Conservation (phyloP, 1,284 basidiomycete species). For the Fomitopsis pinicola region DNA sequence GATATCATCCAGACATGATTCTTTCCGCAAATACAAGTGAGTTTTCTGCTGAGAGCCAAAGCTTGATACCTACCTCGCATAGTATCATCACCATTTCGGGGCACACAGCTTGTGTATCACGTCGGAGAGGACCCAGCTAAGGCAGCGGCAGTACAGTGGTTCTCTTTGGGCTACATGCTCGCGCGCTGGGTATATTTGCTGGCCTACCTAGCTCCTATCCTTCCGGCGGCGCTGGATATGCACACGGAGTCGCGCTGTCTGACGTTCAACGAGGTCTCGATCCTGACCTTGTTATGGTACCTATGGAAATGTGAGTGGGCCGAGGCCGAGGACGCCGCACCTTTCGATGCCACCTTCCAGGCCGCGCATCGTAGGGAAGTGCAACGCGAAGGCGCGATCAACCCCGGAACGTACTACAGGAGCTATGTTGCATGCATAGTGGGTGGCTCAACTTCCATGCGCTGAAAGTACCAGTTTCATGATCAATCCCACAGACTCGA, state of each 20-base stretch:
- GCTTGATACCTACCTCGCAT: neutral
- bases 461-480: neutral
- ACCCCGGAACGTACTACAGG: conserved; percentile 39
- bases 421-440: conserved; percentile 41
- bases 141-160: conserved; percentile 36
- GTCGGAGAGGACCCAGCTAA: conserved; percentile 40
- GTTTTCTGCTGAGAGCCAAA: conserved; percentile 3
- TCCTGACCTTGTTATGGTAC: conserved; percentile 31
- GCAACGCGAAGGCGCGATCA: conserved; percentile 31
- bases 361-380: conserved; percentile 42
- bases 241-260: conserved; percentile 40
- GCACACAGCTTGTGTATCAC: conserved; percentile 43
- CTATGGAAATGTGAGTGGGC: conserved; percentile 49
- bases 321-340: conserved; percentile 40
- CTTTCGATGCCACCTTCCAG: conserved; percentile 46
- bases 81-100: conserved; percentile 48
- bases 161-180: conserved; percentile 38
- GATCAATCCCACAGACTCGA: neutral
- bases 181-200: conserved; percentile 37
- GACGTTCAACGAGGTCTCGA: conserved; percentile 34
- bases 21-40: conserved; percentile 41
- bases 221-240: conserved; percentile 37
- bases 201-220: conserved; percentile 39
- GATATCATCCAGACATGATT: conserved; percentile 40
- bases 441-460: conserved; percentile 1